Evolutionary conservation across 192 early-diverging fungal genomes (phyloP), one percentile per base, ranked within the genome.

Genomic region (Umbelopsis vinacea): DNA sequence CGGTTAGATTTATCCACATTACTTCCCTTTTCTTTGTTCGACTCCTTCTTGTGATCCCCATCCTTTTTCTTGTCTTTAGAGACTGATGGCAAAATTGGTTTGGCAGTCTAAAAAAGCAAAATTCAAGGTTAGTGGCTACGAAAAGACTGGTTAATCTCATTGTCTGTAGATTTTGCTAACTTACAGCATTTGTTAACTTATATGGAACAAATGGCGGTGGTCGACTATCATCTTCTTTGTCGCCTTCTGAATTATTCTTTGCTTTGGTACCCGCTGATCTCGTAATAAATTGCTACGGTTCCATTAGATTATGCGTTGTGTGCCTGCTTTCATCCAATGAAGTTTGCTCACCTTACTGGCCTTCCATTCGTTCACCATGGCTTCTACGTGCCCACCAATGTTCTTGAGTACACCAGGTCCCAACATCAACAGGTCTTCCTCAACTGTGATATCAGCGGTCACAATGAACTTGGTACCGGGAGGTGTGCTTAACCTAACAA

Each of bases 121-220:
- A 6, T 6, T 12, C 40, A 43, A 43, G 11, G 6, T 7, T 4
- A 43, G 6, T 43, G 2, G 8, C 40, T 6, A 12, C 11, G 11
- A 3, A 40, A 40, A 6, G 38, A 40, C 8, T 40, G 8, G 1
- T 3, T 43, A 43, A 1, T 11, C 1, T 12, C 40, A 43, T 7
- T 12, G 6, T 6, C 40, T 50, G 48, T 19, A n/a, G 1, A 50
- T 17, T 50, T 50, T 4, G 17, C 5, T 0, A 50, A 50, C n/a
- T 50, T 50, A 50, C 48, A 19, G 48, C 48, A 17, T 50, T 50
- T 10, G 48, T 50, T 22, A 71, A 23, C 57, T 76, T 76, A 26
- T 75, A 79, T 9, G 77, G 73, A 33, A 79, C 68, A 68, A 79
- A 79, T 40, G 73, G 73, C 47, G 77, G 77, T 14, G 77, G 77